Evolutionary conservation across 1,284 basidiomycete species (phyloP).

Genomic region (Naganishia sp.): DNA sequence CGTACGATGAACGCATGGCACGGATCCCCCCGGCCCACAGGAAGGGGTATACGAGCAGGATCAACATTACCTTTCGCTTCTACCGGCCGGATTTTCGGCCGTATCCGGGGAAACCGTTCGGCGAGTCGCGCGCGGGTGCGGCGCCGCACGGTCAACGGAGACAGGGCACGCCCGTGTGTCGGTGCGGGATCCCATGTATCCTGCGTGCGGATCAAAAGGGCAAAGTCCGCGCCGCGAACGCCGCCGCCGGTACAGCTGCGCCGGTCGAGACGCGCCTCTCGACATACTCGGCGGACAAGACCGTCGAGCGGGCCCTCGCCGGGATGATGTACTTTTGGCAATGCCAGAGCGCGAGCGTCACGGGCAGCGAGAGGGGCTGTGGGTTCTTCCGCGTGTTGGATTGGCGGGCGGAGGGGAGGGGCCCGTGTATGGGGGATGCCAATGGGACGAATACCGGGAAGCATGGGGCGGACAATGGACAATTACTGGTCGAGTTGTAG

Average conservation of each 20-base stretch:
- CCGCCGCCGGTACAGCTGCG: not conserved
- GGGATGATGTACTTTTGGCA: slow-evolving; percentile 77
- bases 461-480: no score
- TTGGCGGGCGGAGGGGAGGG: slow-evolving; percentile 68
- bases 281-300: not conserved
- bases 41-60: slow-evolving; percentile 66
- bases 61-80: slow-evolving; percentile 87
- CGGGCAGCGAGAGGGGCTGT: slow-evolving; percentile 76
- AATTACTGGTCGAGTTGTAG: no score
- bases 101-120: slow-evolving; percentile 37
- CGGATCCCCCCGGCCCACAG: slow-evolving; percentile 38
- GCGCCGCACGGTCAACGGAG: slow-evolving; percentile 39
- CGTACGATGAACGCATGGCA: slow-evolving; percentile 45
- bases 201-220: slow-evolving; percentile 55
- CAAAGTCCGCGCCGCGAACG: slow-evolving; percentile 39
- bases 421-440: slow-evolving; percentile 45
- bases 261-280: not conserved
- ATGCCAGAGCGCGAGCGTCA: slow-evolving; percentile 77
- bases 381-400: slow-evolving; percentile 78
- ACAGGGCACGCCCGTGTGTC: slow-evolving; percentile 61
- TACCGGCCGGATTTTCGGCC: slow-evolving; percentile 82
- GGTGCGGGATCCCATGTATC: slow-evolving; percentile 71
- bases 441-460: no score
- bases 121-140: not conserved
- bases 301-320: slow-evolving; percentile 37